Conservation (phyloP, 2,329 filamentous ascomycete genomes). For the Fusarium circinatum region DNA sequence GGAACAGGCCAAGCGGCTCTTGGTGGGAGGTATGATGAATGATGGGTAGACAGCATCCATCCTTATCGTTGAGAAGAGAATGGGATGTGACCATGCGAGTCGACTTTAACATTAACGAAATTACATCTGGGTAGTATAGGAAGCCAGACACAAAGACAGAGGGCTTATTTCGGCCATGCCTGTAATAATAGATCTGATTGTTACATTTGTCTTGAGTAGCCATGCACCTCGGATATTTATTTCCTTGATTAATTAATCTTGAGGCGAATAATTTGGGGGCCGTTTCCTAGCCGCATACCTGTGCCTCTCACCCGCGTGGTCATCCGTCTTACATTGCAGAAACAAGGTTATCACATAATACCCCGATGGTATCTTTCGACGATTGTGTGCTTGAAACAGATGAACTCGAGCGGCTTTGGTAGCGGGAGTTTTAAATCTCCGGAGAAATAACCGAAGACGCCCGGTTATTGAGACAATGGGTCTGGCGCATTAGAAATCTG, state of each 20-base stretch:
- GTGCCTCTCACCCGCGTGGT: not conserved
- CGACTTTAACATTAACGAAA: no score
- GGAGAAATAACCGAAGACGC: not conserved
- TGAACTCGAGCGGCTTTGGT: not conserved
- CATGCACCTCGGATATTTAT: not conserved
- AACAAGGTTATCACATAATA: not conserved
- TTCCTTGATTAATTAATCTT: not conserved
- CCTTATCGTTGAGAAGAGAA: not conserved
- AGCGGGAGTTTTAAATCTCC: not conserved
- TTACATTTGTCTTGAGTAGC: not conserved
- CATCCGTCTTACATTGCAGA: not conserved
- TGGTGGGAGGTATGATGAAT: not conserved
- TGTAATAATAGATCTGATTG: no score
- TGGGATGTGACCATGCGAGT: not conserved
- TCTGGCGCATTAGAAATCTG: not conserved
- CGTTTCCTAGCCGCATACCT: not conserved
- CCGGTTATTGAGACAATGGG: not conserved
- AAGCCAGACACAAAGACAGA: not conserved
- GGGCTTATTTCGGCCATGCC: accelerated
- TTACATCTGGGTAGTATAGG: not conserved
- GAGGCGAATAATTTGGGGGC: not conserved
- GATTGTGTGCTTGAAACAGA: not conserved
- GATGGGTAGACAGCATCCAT: not conserved
- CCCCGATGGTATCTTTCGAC: not conserved
- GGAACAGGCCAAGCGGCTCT: not conserved